Evolutionary conservation across 495 filamentous ascomycete species (phyloP).

Genomic region (Xylaria telfairii): DNA sequence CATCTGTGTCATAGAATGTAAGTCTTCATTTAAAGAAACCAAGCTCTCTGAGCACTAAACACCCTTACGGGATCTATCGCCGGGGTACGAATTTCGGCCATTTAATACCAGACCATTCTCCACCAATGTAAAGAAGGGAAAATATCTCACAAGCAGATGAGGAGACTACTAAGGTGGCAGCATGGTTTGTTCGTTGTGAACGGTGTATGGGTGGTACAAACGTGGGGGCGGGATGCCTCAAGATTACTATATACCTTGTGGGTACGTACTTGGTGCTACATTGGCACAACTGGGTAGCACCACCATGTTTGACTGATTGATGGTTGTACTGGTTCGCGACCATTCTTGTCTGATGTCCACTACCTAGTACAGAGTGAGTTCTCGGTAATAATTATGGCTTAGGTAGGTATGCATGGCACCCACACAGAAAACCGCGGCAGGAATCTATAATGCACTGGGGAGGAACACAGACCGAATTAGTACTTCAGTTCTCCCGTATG

Average conservation of each 20-base stretch:
- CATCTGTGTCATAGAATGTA: background rate
- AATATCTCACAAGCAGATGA: background rate
- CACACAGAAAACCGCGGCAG: too few relatives aligned
- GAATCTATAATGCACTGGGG: too few relatives aligned
- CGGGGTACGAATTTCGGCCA: constrained; percentile 1
- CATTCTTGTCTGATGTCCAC: background rate
- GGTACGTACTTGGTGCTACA: background rate
- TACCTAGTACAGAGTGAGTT: too few relatives aligned
- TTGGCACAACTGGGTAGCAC: background rate
- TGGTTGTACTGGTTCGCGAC: background rate
- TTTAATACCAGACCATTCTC: constrained; percentile 4
- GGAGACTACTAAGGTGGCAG: too few relatives aligned
- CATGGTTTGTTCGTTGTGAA: background rate
- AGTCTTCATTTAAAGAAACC: constrained; percentile 12
- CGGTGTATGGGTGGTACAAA: background rate
- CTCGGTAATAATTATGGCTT: too few relatives aligned
- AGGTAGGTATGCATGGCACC: background rate
- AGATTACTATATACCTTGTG: too few relatives aligned
- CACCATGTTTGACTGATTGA: background rate
- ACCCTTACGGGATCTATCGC: background rate
- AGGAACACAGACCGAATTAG: background rate
- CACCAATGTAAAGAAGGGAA: background rate
- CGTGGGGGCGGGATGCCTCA: background rate
- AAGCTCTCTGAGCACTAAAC: background rate
- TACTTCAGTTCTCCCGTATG: background rate